These are phyloP conservation scores for Kappamyces sp. DNA, from an alignment of 192 early-diverging fungal genomes.

Conservation along the genomic window DNA sequence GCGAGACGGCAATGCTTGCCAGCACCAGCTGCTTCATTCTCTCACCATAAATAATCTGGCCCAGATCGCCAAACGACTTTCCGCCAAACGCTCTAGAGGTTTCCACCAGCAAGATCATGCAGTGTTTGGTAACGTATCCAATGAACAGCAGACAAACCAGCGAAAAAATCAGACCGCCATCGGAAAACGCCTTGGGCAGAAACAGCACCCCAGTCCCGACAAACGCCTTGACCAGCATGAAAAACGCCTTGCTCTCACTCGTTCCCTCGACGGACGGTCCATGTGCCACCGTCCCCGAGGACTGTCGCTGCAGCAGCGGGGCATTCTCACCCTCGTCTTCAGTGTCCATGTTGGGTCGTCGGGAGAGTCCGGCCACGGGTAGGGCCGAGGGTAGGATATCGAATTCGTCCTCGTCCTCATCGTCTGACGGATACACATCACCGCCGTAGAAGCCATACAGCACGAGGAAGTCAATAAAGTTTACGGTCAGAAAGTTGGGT, in stretches of 20 bases:
- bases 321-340: conserved; percentile 20
- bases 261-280: conserved; percentile 37
- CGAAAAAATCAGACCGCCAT: conserved; percentile 47
- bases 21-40: conserved; percentile 38
- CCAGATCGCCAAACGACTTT: conserved; percentile 51
- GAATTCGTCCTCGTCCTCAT: conserved; percentile 35
- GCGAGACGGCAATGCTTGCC: conserved; percentile 44
- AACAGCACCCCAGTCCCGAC: conserved; percentile 58
- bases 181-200: conserved; percentile 52
- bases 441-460: conserved; percentile 93
- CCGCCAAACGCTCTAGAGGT: conserved; percentile 39
- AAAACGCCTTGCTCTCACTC: conserved; percentile 46
- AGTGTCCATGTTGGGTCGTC: background rate
- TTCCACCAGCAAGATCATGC: conserved; percentile 49
- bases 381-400: conserved; percentile 35
- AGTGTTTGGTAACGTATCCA: conserved; percentile 43
- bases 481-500: conserved; percentile 67
- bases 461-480: conserved; percentile 90
- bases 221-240: conserved; percentile 59
- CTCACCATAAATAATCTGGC: conserved; percentile 42
- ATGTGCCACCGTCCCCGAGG: conserved; percentile 18
- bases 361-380: no score
- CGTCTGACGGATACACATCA: conserved; percentile 77
- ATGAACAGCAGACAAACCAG: conserved; percentile 36
- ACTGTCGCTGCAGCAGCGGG: conserved; percentile 28